phyloP scores from a whole-genome alignment of 305 asterid genomes.

The Solanum hybrid region DNA sequence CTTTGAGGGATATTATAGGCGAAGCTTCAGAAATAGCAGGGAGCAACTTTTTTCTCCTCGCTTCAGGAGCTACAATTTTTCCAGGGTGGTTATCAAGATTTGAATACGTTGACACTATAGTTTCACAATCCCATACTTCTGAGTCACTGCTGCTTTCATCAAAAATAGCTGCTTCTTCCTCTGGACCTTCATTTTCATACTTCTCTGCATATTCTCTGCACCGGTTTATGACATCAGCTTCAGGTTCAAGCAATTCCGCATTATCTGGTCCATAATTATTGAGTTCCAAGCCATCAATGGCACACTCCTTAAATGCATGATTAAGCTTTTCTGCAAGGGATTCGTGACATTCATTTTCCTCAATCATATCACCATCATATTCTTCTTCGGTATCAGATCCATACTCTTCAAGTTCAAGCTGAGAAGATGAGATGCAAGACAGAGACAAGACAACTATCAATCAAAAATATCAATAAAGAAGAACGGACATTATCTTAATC shows the following conservation, averaged over 20 bases:
- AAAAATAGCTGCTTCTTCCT: conserved; percentile 38
- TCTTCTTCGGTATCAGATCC: conserved; percentile 58
- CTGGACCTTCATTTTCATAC: conserved; percentile 41
- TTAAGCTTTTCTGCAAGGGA: conserved; percentile 57
- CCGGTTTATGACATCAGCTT: conserved; percentile 50
- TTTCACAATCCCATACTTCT: conserved; percentile 91
- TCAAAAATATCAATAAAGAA: not conserved
- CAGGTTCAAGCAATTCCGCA: conserved; percentile 38
- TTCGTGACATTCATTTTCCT: conserved; percentile 42
- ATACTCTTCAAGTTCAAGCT: conserved; percentile 85
- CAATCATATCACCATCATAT: conserved; percentile 25
- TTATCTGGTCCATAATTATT: conserved; percentile 19
- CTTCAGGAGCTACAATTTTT: conserved; percentile 70
- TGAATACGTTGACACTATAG: conserved; percentile 76
- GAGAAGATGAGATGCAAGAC: conserved; percentile 9
- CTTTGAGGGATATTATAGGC: conserved; percentile 61
- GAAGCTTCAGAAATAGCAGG: conserved; percentile 39
- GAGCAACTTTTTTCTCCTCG: conserved; percentile 56
- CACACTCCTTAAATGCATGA: conserved; percentile 34
- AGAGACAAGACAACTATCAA: conserved; percentile 1
- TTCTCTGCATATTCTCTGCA: conserved; percentile 66
- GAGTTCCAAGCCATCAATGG: conserved; percentile 10
- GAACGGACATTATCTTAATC: not conserved
- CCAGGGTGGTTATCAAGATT: conserved; percentile 91
- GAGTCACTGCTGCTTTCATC: conserved; percentile 73